Evolutionary conservation across 176 grass and related monocot genomes (phyloP), one percentile per base, ranked within the genome.

Genomic region (Cenchrus purpureus): DNA sequence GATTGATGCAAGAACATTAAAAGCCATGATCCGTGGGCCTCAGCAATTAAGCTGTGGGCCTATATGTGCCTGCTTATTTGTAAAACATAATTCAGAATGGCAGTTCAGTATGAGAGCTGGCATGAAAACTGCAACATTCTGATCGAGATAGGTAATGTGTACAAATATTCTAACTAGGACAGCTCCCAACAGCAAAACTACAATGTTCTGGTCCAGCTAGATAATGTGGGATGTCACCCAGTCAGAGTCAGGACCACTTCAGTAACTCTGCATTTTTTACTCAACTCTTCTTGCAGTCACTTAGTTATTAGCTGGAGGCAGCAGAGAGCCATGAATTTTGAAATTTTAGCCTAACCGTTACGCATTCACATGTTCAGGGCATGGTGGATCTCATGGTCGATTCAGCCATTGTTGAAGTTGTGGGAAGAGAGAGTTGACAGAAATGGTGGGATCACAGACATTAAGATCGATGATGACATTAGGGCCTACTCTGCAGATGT

Each of bases 321-420:
- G 15, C 16, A 57, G 60, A 55, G 37, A 72, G 62, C 71, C 31
- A 79, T 68, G 65, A 62, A 29, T 45, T 68, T 32, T 50, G 50
- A 55, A 14, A 55, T 76, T 53, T 49, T 28, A 55, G 10, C 16
- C 8, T 78, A 42, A 82, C 62, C 34, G 4, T 60, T 53, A 37
- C n/a, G 52, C 55, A 54, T 87, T 64, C 75, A 52, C 42, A 57
- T 62, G 32, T 74, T 49, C 49, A 98, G 97, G 90, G 90, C 46
- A 98, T 98, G 97, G 83, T 98, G 84, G 90, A 95, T 92, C 85
- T 95, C 65, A 98, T 98, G 97, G 90, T 95, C 64, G 97, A 98
- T 86, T 98, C 73, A 88, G 22, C 83, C 91, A 51, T 48, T 98
- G 61, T 12, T 98, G 10, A 84, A 79, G 55, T 89, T 81, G 42